Conservation (phyloP, 2,329 filamentous ascomycete genomes). For the Colletotrichum navitas region DNA sequence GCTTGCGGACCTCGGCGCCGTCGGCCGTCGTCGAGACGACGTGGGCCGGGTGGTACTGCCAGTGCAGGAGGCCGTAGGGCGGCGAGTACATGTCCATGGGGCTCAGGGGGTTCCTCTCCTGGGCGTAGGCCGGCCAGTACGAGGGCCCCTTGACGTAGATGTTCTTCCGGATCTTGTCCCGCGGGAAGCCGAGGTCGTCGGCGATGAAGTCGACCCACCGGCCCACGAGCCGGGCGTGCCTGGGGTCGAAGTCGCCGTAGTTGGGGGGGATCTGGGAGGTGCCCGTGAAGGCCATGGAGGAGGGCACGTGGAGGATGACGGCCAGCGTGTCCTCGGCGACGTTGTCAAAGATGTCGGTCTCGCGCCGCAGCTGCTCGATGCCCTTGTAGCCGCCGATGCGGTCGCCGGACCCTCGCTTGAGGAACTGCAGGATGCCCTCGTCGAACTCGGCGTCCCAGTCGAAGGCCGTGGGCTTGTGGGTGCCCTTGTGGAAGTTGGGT, state of each 20-base stretch:
- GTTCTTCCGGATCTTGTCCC: not conserved
- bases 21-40: not conserved
- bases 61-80: constrained; percentile 10
- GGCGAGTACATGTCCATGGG: constrained; percentile 13
- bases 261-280: constrained; percentile 9
- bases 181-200: constrained; percentile 6
- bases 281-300: not conserved
- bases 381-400: not conserved
- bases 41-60: constrained; percentile 29
- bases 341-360: constrained; percentile 11
- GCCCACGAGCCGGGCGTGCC: not conserved
- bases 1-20: constrained; percentile 6
- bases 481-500: constrained; percentile 22
- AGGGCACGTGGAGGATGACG: constrained; percentile 8
- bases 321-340: not conserved
- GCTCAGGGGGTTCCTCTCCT: not conserved
- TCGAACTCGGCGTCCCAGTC: constrained; percentile 15
- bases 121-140: constrained; percentile 5
- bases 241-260: not conserved
- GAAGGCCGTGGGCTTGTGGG: not conserved
- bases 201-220: constrained; percentile 4
- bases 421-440: constrained; percentile 10
- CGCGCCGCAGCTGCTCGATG: constrained; percentile 1
- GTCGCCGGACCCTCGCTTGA: constrained; percentile 2
- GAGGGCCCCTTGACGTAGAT: constrained; percentile 7